Percentiles rank a stretch among this genome's conserved stretches.
Evolutionary conservation across 805 yeast species (phyloP).

Genomic region (Millerozyma acaciae): DNA sequence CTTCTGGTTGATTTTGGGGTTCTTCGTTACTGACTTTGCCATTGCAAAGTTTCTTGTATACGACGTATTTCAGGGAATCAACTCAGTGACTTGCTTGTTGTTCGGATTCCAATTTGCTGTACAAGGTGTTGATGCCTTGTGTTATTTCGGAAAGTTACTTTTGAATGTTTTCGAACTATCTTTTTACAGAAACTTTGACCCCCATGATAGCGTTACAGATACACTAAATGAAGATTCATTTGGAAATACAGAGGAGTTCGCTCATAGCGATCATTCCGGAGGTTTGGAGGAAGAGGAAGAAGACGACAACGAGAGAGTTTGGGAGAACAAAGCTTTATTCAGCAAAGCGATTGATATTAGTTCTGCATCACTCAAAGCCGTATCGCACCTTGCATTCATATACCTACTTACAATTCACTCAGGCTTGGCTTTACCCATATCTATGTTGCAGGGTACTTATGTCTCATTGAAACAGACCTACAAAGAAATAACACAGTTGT

Average conservation of each 20-base stretch:
- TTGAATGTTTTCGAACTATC: conserved; percentile 56
- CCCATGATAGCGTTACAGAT: conserved; percentile 10
- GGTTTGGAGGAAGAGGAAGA: conserved; percentile 12
- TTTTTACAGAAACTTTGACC: conserved; percentile 40
- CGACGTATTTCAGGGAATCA: conserved; percentile 48
- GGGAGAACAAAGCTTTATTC: conserved; percentile 69
- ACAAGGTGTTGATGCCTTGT: conserved; percentile 50
- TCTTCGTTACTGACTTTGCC: conserved; percentile 48
- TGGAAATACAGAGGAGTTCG: conserved; percentile 1
- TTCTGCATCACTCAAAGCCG: conserved; percentile 38
- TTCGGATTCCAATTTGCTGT: conserved; percentile 77
- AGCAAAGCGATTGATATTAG: conserved; percentile 54
- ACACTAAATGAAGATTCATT: conserved; percentile 3
- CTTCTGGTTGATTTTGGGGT: conserved; percentile 40
- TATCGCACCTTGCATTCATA: conserved; percentile 27
- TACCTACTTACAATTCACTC: conserved; percentile 33
- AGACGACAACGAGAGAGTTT: conserved; percentile 53
- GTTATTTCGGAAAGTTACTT: conserved; percentile 41
- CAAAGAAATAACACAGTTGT: conserved; percentile 38
- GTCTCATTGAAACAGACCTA: conserved; percentile 33
- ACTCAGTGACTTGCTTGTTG: conserved; percentile 53
- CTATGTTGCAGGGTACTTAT: conserved; percentile 43
- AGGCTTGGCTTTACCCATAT: conserved; percentile 29
- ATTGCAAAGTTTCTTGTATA: conserved; percentile 55
- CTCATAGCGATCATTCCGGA: conserved; percentile 6